Evolutionary conservation across 768 basidiomycete species (phyloP), one percentile per base, ranked within the genome.

Genomic region (Serendipita indica): DNA sequence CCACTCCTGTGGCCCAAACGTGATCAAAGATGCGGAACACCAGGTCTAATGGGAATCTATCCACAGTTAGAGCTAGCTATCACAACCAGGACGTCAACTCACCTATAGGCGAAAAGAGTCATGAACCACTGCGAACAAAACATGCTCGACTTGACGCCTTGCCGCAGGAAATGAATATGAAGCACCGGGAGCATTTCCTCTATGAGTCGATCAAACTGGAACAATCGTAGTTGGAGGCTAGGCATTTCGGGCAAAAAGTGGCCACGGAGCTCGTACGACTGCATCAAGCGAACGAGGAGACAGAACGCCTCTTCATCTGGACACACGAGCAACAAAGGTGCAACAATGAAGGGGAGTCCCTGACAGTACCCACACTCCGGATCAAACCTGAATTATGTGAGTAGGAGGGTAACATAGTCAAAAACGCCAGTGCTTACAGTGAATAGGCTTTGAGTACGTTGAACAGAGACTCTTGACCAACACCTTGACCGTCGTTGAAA

Each of bases 221-320:
- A 78, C 16, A 99, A 77, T 20, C 94, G 89, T 39, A 92, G 73
- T 68, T 98, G 96, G 3, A 99, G 69, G 64, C 91, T 94, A 0
- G 96, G 96, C 96, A 99, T 99, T 66, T 99, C 94, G 2, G 96
- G 93, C n/a, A 97, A 75, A 72, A 92, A 99, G 71, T 97, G 94
- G 1, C 91, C 91, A 41, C 94, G 82, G 2, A 98, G 76, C 69
- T 94, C 93, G 67, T 99, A 98, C 0, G 93, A 87, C 61, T 96
- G 77, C 96, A 98, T 98, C 14, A 99, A 71, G 57, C 96, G 77
- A 28, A 97, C 92, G 7, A 98, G 78, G 10, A 98, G 79, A 63
- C 87, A 94, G 70, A 99, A 99, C 0, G 94, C 94, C 71, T 98
- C 94, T 72, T 99, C 96, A 62, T 98, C 96, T 22, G 96, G 96